A percentile compares a stretch with the other conserved stretches of the same genome.
These are phyloP conservation scores for Lathyrus tuberosus DNA, from an alignment of 306 rosid species.

Conservation along the genomic window DNA sequence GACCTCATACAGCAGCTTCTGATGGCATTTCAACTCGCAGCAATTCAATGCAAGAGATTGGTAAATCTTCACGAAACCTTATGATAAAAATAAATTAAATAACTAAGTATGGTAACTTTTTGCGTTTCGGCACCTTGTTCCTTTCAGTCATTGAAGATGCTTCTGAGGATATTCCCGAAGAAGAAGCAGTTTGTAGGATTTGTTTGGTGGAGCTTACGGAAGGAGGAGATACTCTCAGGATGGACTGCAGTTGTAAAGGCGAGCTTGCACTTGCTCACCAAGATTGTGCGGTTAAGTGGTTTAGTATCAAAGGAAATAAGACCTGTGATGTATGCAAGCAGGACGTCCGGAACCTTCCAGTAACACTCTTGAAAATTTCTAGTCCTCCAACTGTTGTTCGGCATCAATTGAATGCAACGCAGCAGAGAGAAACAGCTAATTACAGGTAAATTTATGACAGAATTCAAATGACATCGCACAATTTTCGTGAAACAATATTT, in stretches of 20 bases:
- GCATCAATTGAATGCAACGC: conserved; percentile 43
- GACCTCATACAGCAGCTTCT: conserved; percentile 46
- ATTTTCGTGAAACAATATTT: conserved; percentile 18
- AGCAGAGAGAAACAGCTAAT: conserved; percentile 46
- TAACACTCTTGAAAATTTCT: conserved; percentile 72
- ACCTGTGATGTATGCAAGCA: conserved; percentile 87
- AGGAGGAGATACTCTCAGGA: conserved; percentile 78
- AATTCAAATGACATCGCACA: not conserved
- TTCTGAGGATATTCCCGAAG: conserved; percentile 91
- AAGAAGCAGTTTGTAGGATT: conserved; percentile 94
- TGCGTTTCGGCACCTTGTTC: conserved; percentile 14
- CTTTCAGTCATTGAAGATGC: conserved; percentile 63
- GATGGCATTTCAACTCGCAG: conserved; percentile 46
- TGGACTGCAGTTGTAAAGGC: conserved; percentile 99
- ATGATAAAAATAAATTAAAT: not conserved
- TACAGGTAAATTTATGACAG: conserved; percentile 55
- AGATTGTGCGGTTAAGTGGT: conserved; percentile 95
- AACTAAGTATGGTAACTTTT: not conserved
- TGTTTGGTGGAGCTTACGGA: conserved; percentile 80
- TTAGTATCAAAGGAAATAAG: conserved; percentile 89
- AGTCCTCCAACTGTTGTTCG: conserved; percentile 47
- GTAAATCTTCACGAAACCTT: conserved; percentile 43
- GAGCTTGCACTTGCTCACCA: conserved; percentile 95
- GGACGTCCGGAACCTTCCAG: conserved; percentile 79
- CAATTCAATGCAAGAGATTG: conserved; percentile 53